Conservation (phyloP, 257 asterid genomes). For the Gentiana straminea region DNA sequence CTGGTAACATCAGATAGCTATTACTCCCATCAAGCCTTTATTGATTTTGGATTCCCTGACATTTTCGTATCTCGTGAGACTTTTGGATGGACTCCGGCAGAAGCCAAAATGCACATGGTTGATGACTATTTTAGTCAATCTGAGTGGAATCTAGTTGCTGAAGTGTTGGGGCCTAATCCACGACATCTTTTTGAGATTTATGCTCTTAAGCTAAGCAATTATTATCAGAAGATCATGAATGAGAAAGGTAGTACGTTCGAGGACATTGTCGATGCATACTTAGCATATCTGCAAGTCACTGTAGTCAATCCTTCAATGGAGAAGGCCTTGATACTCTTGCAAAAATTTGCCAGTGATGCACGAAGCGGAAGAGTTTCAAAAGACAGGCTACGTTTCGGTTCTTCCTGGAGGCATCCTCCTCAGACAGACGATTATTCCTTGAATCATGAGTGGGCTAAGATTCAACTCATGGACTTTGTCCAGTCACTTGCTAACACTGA, state of each 20-base stretch:
- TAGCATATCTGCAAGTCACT: slow-evolving; percentile 75
- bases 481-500: slow-evolving; percentile 73
- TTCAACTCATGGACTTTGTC: slow-evolving; percentile 89
- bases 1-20: slow-evolving; percentile 89
- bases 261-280: slow-evolving; percentile 80
- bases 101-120: slow-evolving; percentile 88
- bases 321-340: slow-evolving; percentile 52
- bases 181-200: slow-evolving; percentile 93
- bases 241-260: slow-evolving; percentile 49
- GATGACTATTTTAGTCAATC: slow-evolving; percentile 56
- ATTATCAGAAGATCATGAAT: slow-evolving; percentile 47
- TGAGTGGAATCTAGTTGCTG: slow-evolving; percentile 76
- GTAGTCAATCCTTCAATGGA: slow-evolving; percentile 97
- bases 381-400: slow-evolving; percentile 68
- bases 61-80: slow-evolving; percentile 93
- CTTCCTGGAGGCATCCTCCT: slow-evolving; percentile 96
- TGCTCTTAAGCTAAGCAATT: slow-evolving; percentile 67
- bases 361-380: slow-evolving; percentile 52
- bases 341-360: slow-evolving; percentile 68
- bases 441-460: slow-evolving; percentile 58
- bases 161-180: slow-evolving; percentile 68
- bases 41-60: slow-evolving; percentile 91
- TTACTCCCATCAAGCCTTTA: slow-evolving; percentile 74
- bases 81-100: slow-evolving; percentile 91
- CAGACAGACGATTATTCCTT: slow-evolving; percentile 21